Conservation (phyloP, 208 protist species). For the Trichomonas gallinae region DNA sequence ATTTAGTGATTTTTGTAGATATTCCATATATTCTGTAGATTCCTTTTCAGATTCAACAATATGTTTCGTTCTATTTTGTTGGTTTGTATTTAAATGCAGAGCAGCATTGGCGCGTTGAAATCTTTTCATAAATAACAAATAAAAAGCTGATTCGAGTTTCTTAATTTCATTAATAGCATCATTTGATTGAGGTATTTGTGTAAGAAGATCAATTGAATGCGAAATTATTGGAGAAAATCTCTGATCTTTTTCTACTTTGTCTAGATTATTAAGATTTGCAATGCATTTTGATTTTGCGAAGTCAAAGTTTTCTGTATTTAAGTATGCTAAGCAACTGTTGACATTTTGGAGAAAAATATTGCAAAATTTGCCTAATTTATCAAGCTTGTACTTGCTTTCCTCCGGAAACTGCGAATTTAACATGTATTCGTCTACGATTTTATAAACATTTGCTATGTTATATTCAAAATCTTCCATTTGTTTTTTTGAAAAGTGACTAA, state of each 20-base stretch:
- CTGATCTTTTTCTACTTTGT: neutral
- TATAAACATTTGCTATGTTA: neutral
- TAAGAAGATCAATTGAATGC: neutral
- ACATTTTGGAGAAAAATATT: neutral
- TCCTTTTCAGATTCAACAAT: neutral
- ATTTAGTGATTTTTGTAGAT: neutral
- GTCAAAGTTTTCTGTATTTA: neutral
- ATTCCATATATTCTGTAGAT: neutral
- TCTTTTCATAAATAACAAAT: neutral
- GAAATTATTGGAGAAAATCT: neutral
- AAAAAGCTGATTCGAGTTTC: neutral
- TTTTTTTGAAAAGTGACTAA: neutral
- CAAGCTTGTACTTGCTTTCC: neutral
- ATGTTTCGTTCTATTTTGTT: neutral
- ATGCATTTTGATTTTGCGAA: neutral
- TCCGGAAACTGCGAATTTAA: neutral
- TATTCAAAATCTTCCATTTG: neutral
- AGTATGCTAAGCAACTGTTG: neutral
- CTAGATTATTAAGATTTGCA: neutral
- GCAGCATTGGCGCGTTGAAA: neutral
- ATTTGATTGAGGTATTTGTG: neutral
- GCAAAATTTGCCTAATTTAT: neutral
- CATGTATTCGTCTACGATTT: neutral
- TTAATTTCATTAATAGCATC: neutral
- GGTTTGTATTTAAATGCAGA: neutral